phyloP scores from a whole-genome alignment of 129 eudicot species.

The Helianthus tuberosus region DNA sequence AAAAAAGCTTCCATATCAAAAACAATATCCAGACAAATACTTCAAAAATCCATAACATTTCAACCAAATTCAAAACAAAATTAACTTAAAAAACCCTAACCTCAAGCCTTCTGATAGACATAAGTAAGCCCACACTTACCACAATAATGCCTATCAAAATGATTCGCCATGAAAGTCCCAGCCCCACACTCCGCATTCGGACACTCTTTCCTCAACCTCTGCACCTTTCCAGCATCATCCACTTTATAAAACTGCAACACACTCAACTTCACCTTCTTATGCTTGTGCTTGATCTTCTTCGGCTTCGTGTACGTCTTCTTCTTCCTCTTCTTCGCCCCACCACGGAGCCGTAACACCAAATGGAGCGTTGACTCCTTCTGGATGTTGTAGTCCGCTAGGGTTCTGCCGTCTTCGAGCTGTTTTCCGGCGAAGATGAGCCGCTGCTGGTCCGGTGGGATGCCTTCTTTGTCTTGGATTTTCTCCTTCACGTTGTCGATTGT shows the following conservation, averaged over 20 bases:
- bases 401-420: conserved; percentile 63
- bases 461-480: conserved; percentile 84
- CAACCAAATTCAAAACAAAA: background rate
- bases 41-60: background rate
- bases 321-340: conserved; percentile 55
- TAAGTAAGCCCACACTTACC: conserved; percentile 2
- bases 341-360: conserved; percentile 57
- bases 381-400: conserved; percentile 68
- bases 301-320: conserved; percentile 60
- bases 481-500: conserved; percentile 79
- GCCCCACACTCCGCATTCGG: conserved; percentile 54
- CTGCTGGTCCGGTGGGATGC: conserved; percentile 83
- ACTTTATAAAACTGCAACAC: conserved; percentile 55
- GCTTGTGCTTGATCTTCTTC: conserved; percentile 54
- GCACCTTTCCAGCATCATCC: conserved; percentile 46
- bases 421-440: conserved; percentile 78
- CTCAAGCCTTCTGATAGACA: conserved; percentile 11
- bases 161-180: conserved; percentile 55
- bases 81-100: background rate
- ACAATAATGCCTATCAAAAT: conserved; percentile 28
- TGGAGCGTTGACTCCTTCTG: conserved; percentile 66
- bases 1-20: no score
- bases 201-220: conserved; percentile 54
- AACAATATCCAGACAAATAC: background rate
- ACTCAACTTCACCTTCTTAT: conserved; percentile 48